Evolutionary conservation across 1,284 basidiomycete species (phyloP), one percentile per base, ranked within the genome.

Genomic region (Calocybe gambosa): DNA sequence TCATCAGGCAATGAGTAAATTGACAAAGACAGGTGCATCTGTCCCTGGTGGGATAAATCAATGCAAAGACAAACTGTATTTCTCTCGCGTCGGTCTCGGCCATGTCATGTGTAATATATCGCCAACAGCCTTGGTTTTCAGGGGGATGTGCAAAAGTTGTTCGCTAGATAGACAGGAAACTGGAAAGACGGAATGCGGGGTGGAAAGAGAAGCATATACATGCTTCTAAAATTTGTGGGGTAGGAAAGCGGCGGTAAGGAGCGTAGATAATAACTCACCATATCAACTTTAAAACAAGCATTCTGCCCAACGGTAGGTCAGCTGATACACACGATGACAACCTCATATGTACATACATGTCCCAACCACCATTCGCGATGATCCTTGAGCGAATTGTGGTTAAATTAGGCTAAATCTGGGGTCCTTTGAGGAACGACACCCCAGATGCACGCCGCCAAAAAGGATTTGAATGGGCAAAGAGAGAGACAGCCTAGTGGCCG

Each of bases 201-300:
- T 35, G 5, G 34, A 13, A 19, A 35, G 13, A 35, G 18, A n/a
- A 35, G n/a, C 25, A 10, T 5, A 10, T 26, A 26, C n/a, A 26
- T 25, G 38, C 47, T 49, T 45, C 34, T 23, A 43, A 42, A 33
- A 39, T 9, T 6, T 49, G 39, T 39, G 45, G 45, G 43, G 46
- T 43, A 46, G 13, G 12, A 3, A 16, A 25, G 43, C 10, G 21
- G 21, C 8, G 16, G 19, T 39, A 39, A 35, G 43, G 43, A 35
- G 28, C 37, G 15, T 16, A 36, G 28, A 36, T 26, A 23, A 23
- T 16, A n/a, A n/a, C n/a, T 13, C 35, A 12, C 21, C 13, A 13
- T 44, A 12, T 31, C 13, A 13, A 16, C 29, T 31, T n/a, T 31
- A 31, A 31, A 31, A 5, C 9, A 12, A n/a, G 13, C 29, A 12